Conservation (phyloP, 148 eudicot species). For the Cornus florida region DNA sequence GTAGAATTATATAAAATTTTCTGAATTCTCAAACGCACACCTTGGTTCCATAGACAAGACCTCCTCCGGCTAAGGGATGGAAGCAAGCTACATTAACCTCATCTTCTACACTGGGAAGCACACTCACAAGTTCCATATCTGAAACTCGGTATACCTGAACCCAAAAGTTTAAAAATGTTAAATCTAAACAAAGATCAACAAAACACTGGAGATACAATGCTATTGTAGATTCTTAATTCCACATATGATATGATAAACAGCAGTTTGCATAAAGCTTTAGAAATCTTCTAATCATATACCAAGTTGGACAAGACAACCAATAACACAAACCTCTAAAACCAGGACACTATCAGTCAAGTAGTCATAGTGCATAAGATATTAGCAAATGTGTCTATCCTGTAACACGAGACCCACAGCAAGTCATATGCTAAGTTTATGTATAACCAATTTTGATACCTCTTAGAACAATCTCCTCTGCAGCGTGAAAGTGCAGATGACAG, state of each 20-base stretch:
- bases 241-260: not conserved
- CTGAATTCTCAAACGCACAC: conserved; percentile 2
- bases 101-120: conserved; percentile 37
- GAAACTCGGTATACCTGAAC: conserved; percentile 33
- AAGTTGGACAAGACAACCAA: not conserved
- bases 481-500: not conserved
- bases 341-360: not conserved
- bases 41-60: conserved; percentile 39
- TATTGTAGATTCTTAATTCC: conserved; percentile 4
- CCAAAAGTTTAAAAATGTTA: conserved; percentile 3
- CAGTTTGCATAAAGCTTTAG: not conserved
- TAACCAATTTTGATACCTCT: not conserved
- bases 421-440: too few species aligned
- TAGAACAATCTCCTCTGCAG: not conserved
- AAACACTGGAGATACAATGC: not conserved
- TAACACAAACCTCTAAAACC: not conserved
- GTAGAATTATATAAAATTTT: not conserved
- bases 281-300: not conserved
- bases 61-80: conserved; percentile 34
- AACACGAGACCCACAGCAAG: not conserved
- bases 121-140: conserved; percentile 31
- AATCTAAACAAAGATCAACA: not conserved
- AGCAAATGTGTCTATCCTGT: not conserved
- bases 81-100: conserved; percentile 43
- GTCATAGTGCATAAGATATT: not conserved